These are phyloP conservation scores for Parmelia sp. DNA, from an alignment of 495 filamentous ascomycete species.

Conservation along the genomic window DNA sequence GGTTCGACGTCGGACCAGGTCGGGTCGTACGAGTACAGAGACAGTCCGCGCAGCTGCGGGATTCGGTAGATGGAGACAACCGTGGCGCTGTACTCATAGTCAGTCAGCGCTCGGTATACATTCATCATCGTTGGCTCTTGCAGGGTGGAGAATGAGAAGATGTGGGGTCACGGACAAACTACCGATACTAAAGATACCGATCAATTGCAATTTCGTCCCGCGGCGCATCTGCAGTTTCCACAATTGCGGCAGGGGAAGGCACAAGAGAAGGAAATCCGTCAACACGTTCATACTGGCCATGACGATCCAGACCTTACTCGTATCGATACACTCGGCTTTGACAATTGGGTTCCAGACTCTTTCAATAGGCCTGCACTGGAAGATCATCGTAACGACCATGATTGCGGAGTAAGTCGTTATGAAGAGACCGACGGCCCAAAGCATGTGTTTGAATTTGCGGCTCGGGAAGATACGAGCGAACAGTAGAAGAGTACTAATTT, in stretches of 20 bases:
- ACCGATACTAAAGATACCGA: slow-evolving; percentile 12
- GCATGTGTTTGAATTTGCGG: neutral
- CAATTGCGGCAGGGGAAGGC: slow-evolving; percentile 3
- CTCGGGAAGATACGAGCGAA: slow-evolving; percentile 9
- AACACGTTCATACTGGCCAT: slow-evolving; percentile 12
- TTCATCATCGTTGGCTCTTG: no score
- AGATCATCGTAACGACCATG: neutral
- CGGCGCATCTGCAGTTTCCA: slow-evolving; percentile 14
- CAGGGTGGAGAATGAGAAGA: no score
- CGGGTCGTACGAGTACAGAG: neutral
- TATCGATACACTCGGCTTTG: neutral
- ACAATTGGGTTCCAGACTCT: slow-evolving; percentile 3
- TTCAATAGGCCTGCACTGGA: slow-evolving; percentile 9
- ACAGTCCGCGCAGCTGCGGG: neutral
- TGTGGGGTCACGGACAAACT: slow-evolving; percentile 7
- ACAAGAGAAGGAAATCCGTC: slow-evolving; percentile 7
- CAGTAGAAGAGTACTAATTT: slow-evolving; percentile 13
- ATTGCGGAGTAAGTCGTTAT: neutral
- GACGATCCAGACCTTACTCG: neutral
- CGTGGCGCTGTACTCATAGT: neutral
- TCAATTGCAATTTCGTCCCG: slow-evolving; percentile 3
- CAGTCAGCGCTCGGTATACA: neutral
- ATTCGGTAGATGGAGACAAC: slow-evolving; percentile 12
- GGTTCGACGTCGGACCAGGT: slow-evolving; percentile 11
- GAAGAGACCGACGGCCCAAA: neutral